phyloP scores from a whole-genome alignment of 495 filamentous ascomycete genomes.

The Penicillium tannophilum region DNA sequence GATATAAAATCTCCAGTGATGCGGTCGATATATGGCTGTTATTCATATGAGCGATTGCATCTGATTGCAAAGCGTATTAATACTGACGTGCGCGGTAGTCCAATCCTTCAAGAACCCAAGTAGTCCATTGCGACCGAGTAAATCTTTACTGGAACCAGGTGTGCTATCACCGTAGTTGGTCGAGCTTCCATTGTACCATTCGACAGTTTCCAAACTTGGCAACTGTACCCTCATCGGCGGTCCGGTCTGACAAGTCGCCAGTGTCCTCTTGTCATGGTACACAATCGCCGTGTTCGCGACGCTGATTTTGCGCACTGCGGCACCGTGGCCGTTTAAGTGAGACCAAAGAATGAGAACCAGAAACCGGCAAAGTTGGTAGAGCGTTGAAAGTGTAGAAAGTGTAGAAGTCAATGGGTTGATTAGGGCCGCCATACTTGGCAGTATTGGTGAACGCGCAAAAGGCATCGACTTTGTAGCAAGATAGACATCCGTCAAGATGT shows the following conservation, averaged over 20 bases:
- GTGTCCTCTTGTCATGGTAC: conserved; percentile 65
- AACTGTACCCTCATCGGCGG: conserved; percentile 64
- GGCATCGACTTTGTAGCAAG: conserved; percentile 37
- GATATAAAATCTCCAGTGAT: conserved; percentile 61
- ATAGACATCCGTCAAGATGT: conserved; percentile 64
- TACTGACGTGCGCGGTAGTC: conserved; percentile 61
- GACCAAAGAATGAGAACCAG: conserved; percentile 48
- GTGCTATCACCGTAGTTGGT: conserved; percentile 35
- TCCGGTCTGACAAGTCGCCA: conserved; percentile 68
- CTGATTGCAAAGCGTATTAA: not conserved
- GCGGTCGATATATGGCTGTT: conserved; percentile 58
- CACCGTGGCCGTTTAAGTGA: conserved; percentile 55
- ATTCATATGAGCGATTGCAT: not conserved
- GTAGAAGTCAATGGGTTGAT: conserved; percentile 48
- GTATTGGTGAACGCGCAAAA: conserved; percentile 43
- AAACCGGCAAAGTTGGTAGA: conserved; percentile 50
- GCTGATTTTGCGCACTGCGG: conserved; percentile 61
- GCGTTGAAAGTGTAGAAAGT: conserved; percentile 44
- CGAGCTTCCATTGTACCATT: conserved; percentile 62
- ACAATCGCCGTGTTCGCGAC: conserved; percentile 64
- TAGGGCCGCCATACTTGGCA: conserved; percentile 64
- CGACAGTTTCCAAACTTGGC: conserved; percentile 61
- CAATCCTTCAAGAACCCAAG: conserved; percentile 63
- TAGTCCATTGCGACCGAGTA: conserved; percentile 54
- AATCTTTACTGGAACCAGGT: conserved; percentile 4